These are phyloP conservation scores for Lizonia empirigonia DNA, from an alignment of 2,329 filamentous ascomycete species.

Conservation along the genomic window DNA sequence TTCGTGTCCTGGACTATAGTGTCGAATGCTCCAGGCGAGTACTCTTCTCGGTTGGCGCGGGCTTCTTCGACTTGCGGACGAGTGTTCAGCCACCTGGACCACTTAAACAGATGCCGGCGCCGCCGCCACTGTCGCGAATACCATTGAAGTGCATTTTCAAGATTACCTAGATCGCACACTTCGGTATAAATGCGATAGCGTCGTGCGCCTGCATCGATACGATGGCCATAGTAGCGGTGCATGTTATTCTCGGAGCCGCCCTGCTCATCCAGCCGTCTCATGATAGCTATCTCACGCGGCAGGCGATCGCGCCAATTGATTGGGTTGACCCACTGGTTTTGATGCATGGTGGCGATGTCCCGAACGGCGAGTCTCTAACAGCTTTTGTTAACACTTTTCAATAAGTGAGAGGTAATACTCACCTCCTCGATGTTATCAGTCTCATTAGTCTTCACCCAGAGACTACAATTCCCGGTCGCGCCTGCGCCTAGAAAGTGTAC, in stretches of 20 bases:
- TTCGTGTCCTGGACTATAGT: neutral
- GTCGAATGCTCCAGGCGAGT: neutral
- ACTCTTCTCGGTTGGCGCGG: neutral
- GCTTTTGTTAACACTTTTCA: no score
- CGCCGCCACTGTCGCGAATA: slow-evolving; percentile 1
- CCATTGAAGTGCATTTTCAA: neutral
- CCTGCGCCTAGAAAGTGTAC: neutral
- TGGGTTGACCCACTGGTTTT: slow-evolving; percentile 5
- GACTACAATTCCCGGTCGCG: neutral
- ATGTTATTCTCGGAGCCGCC: slow-evolving; percentile 4
- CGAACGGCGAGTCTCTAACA: neutral
- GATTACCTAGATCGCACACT: slow-evolving; percentile 1
- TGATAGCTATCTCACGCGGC: slow-evolving; percentile 14
- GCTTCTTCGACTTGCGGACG: neutral
- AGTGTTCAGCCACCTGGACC: neutral
- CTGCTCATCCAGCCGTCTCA: slow-evolving; percentile 1
- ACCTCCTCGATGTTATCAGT: neutral
- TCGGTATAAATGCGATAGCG: slow-evolving; percentile 15
- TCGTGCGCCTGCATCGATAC: neutral
- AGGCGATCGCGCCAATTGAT: slow-evolving; percentile 16
- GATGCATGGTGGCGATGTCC: neutral
- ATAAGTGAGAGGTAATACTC: no score
- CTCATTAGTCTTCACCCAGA: neutral
- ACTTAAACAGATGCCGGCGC: neutral
- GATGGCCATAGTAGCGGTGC: slow-evolving; percentile 7